Evolutionary conservation across 1,139 yeast genomes (phyloP), one percentile per base, ranked within the genome.

Genomic region (Geotrichum aggregatum): DNA sequence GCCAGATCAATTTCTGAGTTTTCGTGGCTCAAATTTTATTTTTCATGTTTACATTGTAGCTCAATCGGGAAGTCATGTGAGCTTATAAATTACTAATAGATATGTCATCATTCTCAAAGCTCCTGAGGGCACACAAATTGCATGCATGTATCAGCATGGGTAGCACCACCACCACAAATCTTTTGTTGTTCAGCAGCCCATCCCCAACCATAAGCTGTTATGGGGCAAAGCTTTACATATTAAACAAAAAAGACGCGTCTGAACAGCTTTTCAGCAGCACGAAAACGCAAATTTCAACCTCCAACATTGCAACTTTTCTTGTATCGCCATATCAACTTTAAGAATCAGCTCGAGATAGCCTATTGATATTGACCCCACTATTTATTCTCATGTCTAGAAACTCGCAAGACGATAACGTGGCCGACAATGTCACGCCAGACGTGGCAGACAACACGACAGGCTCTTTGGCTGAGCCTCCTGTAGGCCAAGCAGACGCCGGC

Each of bases 141-240:
- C n/a, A n/a, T 11, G 47, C 10, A 43, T 18, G 2, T 43, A 31
- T 31, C 30, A 43, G 47, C 6, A 43, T 34, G 6, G 16, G 31
- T 24, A 24, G 28, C 47, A 43, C 14, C n/a, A 43, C 47, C 47
- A 43, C 47, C 47, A 43, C 18, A 22, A 31, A 31, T 22, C 21
- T 43, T 14, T 43, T 43, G 47, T 43, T 43, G 31, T 43, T 43
- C 39, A 43, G 36, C 14, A 33, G 11, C 5, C 36, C 45, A 42
- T 42, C 45, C 26, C 45, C 45, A 30, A 40, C n/a, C 44, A 28
- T 42, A 24, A 24, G 28, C 8, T 42, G 18, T 10, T 30, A 42
- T 16, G 31, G 36, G 45, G 36, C 35, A 42, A 8, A 18, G 28
- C 28, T 24, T 24, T 8, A 24, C 28, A 24, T 24, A 24, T 24